phyloP scores from a whole-genome alignment of 106 monocot species.

The Agapanthus africanus region DNA sequence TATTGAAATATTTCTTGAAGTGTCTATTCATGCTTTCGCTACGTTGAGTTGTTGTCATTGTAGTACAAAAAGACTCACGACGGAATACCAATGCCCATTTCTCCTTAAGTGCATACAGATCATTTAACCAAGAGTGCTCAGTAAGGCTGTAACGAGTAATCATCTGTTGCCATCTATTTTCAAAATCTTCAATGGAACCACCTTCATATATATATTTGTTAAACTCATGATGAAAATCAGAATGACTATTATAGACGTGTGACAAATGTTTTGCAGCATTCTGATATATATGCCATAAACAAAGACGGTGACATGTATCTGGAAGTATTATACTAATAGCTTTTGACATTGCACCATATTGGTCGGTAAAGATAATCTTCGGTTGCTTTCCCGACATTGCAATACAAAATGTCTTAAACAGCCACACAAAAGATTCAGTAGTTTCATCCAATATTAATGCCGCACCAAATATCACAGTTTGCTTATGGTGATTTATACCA shows the following conservation, averaged over 20 bases:
- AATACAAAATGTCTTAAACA: slow-evolving; percentile 20
- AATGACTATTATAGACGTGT: not conserved
- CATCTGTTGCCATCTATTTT: not conserved
- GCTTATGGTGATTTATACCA: slow-evolving; percentile 34
- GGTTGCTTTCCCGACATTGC: slow-evolving; percentile 28
- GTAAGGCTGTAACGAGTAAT: not conserved
- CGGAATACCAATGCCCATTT: slow-evolving; percentile 12
- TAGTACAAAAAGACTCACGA: slow-evolving; percentile 31
- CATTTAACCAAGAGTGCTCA: not conserved
- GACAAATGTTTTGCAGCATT: not conserved
- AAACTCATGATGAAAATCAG: not conserved
- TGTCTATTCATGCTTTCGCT: slow-evolving; percentile 12
- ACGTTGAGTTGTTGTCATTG: slow-evolving; percentile 16
- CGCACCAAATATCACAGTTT: slow-evolving; percentile 25
- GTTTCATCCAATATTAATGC: slow-evolving; percentile 26
- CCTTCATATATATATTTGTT: not conserved
- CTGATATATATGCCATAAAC: slow-evolving; percentile 1
- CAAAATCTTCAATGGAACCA: not conserved
- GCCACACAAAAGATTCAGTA: slow-evolving; percentile 25
- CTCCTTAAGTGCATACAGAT: not conserved
- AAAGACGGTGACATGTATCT: slow-evolving; percentile 14
- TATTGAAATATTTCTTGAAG: slow-evolving; percentile 21
- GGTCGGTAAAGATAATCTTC: slow-evolving; percentile 21
- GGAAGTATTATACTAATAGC: slow-evolving; percentile 13
- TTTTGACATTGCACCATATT: slow-evolving; percentile 7